These are phyloP conservation scores for Periglandula ipomoeae DNA, from an alignment of 2,329 filamentous ascomycete genomes.

Conservation along the genomic window DNA sequence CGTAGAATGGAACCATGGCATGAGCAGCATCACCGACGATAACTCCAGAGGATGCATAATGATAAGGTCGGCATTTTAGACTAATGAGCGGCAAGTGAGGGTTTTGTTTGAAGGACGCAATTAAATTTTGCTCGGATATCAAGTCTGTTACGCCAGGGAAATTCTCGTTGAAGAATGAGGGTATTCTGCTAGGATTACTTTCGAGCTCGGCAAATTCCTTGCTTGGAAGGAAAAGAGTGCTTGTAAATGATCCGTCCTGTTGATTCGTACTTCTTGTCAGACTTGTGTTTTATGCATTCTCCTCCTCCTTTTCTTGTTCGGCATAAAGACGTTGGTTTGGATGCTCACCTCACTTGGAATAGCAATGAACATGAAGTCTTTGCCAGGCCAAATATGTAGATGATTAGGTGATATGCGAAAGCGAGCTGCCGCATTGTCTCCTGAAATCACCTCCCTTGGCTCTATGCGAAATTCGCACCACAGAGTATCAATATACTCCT, in stretches of 20 bases:
- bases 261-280: conserved; percentile 7
- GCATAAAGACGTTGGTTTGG: not conserved
- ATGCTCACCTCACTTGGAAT: conserved; percentile 59
- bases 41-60: conserved; percentile 66
- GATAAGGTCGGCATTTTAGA: conserved; percentile 86
- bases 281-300: conserved; percentile 8
- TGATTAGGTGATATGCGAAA: conserved; percentile 88
- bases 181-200: conserved; percentile 46
- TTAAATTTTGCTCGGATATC: conserved; percentile 58
- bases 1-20: conserved; percentile 97
- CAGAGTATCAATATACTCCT: conserved; percentile 90
- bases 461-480: conserved; percentile 94
- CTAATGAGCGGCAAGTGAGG: conserved; percentile 88
- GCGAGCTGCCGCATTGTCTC: conserved; percentile 26
- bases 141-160: conserved; percentile 79
- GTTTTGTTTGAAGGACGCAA: conserved; percentile 67
- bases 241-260: conserved; percentile 84
- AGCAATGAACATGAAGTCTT: conserved; percentile 96
- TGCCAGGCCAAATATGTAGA: conserved; percentile 93
- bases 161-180: conserved; percentile 67
- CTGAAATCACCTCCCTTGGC: conserved; percentile 28
- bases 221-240: conserved; percentile 81
- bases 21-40: conserved; percentile 92
- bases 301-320: too few relatives aligned
- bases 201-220: conserved; percentile 61